Evolutionary conservation across 1,284 basidiomycete species (phyloP), one percentile per base, ranked within the genome.

Genomic region (Pseudozyma tsukubaensis): DNA sequence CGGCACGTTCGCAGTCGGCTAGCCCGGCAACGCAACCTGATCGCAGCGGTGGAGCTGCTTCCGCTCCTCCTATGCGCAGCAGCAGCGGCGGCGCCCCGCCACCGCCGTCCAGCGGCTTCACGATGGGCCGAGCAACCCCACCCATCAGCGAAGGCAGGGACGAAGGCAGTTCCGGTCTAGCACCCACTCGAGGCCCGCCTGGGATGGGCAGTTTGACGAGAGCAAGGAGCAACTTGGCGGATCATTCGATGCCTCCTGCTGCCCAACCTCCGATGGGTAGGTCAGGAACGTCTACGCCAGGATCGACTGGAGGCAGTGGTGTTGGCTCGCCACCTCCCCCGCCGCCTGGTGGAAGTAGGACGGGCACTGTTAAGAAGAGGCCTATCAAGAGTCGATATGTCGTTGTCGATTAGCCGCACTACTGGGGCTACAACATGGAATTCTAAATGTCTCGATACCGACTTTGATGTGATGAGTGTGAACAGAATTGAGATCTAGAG

Each of bases 301-400:
- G 63, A 6, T n/a, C n/a, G n/a, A n/a, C n/a, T n/a, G n/a, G n/a
- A n/a, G n/a, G n/a, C n/a, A n/a, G n/a, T n/a, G 60, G 52, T 0
- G 18, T 70, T 9, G 66, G 48, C 10, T 55, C 63, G 11, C 59
- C 68, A 13, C 64, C 74, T 11, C 62, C 77, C 0, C 67, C 78
- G 1, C 74, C 76, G 16, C 71, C 76, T 16, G 64, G 63, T 21
- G 65, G 68, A 34, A 45, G 56, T 8, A 55, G 55, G 44, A 63
- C 61, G 35, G 73, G 74, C 21, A 76, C 63, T 5, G 71, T 61
- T 18, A 84, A 81, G 64, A 84, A 83, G 71, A 72, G 78, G 62
- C 79, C 82, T 13, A 78, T 83, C 54, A 82, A 81, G 65, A 77
- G 67, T 36, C 76, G 83, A 36, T 84, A 84, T 50, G 82, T 84